Evolutionary conservation across 2,329 filamentous ascomycete genomes (phyloP), one percentile per base, ranked within the genome.

Genomic region (Dactylonectria macrodidyma): DNA sequence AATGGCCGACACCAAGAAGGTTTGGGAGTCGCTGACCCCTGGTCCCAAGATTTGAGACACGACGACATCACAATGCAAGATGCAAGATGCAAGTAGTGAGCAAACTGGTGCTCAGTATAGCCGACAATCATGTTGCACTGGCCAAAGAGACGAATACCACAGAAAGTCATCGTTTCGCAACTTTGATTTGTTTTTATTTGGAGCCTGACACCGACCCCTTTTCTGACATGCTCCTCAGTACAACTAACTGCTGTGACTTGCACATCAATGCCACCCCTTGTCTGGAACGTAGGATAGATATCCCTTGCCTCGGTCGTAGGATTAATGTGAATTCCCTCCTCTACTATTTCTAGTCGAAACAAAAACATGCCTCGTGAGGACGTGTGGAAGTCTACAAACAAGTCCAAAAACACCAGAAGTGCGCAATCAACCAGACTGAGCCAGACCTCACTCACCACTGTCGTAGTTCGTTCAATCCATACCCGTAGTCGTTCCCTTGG

Each of bases 1-100:
- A 8, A 88, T 88, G 74, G 84, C 86, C 54, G 90, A 90, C 73
- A 97, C 95, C 0, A 94, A 89, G 83, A 86, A 85, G 55, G 89
- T 88, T 6, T 81, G 97, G 77, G 85, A 88, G 74, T 87, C 86
- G 2, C 82, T 97, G 77, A 88, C 80, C 4, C 80, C 81, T 2
- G 70, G 91, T 73, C 91, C 86, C 64, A 89, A 87, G 80, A 89
- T 90, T 26, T 89, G 74, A 70, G 33, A 51, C 34, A 36, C 26
- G 47, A 24, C 26, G 46, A n/a, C 26, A 55, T 66, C 36, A 64
- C 47, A 58, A 24, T 51, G 14, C 30, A 54, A 5, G n/a, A 19
- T 19, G 19, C 19, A 19, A 19, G 59, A 24, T 51, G 14, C 30
- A 54, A 5, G n/a, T 12, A 4, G 56, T 36, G n/a, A 44, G 24